These are phyloP conservation scores for Xerocomellus chrysenteron DNA, from an alignment of 768 basidiomycete species.

Conservation along the genomic window DNA sequence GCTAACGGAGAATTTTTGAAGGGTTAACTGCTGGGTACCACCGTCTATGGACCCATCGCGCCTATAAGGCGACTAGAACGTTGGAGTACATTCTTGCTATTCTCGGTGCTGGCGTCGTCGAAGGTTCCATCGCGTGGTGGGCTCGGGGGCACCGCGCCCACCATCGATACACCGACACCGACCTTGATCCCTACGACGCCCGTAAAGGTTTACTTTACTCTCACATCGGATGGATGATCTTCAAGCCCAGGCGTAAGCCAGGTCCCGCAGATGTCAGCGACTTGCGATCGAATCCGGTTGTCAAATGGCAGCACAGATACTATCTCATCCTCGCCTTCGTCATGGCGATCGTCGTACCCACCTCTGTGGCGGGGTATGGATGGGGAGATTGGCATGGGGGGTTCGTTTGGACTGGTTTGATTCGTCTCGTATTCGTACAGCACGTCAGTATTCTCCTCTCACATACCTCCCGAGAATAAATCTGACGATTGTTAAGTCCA, in stretches of 20 bases:
- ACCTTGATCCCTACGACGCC: constrained; percentile 90
- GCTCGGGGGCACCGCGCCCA: constrained; percentile 91
- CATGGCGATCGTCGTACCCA: constrained; percentile 71
- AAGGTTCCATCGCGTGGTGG: constrained; percentile 99
- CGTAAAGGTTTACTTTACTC: constrained; percentile 82
- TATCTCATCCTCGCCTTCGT: constrained; percentile 65
- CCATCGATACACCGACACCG: constrained; percentile 93
- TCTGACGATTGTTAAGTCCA: constrained; percentile 51
- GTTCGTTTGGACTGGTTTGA: constrained; percentile 38
- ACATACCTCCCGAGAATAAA: neutral
- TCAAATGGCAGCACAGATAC: constrained; percentile 81
- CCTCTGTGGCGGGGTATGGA: constrained; percentile 27
- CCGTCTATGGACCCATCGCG: constrained; percentile 89
- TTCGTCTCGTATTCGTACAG: constrained; percentile 72
- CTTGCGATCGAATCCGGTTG: constrained; percentile 69
- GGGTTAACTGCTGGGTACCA: constrained; percentile 91
- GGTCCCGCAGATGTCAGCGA: constrained; percentile 87
- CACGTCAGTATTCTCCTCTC: constrained; percentile 52
- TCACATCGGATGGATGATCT: constrained; percentile 86
- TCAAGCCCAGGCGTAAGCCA: constrained; percentile 83
- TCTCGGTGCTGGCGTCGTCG: constrained; percentile 83
- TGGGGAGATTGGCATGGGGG: constrained; percentile 28
- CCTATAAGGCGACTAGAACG: constrained; percentile 84
- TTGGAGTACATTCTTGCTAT: constrained; percentile 82
- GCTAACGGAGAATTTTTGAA: constrained; percentile 16